Base-by-base conservation (phyloP, 306 rosid genomes). In the Casuarina glauca region DNA sequence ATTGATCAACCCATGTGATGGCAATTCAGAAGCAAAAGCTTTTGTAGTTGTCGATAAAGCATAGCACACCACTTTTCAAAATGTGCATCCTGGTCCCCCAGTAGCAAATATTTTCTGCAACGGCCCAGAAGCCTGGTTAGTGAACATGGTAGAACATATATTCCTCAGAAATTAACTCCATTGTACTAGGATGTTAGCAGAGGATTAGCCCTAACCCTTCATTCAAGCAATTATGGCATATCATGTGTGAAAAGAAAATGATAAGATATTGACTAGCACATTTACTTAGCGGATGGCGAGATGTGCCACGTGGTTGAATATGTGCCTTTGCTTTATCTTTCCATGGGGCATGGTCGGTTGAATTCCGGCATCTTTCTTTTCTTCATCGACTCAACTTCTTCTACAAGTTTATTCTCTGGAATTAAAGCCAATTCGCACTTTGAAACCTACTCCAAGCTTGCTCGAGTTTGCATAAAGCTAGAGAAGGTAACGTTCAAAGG, bases 11-110 rank as follows among this genome's bases (percentile, higher is more conserved):
- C 91, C 93, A 85, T 88, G 94, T 90, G 97, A 89, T 51, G 86
- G 71, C 73, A 68, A 60, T 87, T 83, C 85, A 83, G 84, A 83
- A 50, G 63, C 77, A 60, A 81, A 69, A 80, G 87, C 89, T 89
- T 91, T 90, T 84, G 96, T 81, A 78, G 83, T 85, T 78, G 94
- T 80, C 91, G 91, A 92, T 92, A 92, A 94, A 92, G 98, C 91
- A 82, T 72, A 72, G 73, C 81, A 84, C 89, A 61, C 89, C 75
- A 86, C 96, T 91, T 90, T 91, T 80, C 80, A 57, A 89, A 77
- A 67, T 74, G 78, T 86, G 86, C 83, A 75, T 52, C 54, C 32
- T 26, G 32, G 32, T 26, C 32, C 32, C 32, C 32, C 32, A 26
- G 32, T 26, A 0, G 32, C 32, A 26, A 26, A 26, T 26, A 26